Base-by-base conservation (phyloP, 805 yeast species). In the Yamadazyma philogaea region DNA sequence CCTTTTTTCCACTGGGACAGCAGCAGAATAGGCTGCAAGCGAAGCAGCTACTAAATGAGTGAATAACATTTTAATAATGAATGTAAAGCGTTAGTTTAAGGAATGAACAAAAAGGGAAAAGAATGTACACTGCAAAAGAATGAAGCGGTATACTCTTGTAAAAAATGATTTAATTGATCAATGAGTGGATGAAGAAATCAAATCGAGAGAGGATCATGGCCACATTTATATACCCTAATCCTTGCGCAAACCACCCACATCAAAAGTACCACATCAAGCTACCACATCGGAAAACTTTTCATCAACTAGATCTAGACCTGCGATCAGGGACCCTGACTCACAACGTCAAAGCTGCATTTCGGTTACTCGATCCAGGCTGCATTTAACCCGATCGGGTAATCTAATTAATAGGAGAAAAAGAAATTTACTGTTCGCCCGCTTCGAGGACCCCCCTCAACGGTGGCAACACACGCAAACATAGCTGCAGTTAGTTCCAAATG, bases 1-100 rank as follows among this genome's bases (percentile, higher is more conserved):
- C 42, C 53, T 60, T 57, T 54, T 50, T 49, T 57, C 61, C 53
- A 55, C 50, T 54, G 50, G 57, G 42, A 65, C 43, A 35, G 47
- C 46, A 30, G 59, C 45, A 7, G 58, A 58, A n/a, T 50, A 30
- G 28, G 59, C 49, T 38, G 53, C 43, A 20, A 55, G 45, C 24
- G 57, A 43, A 30, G 53, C 42, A 46, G 57, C 34, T 7, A 37
- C 7, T 28, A 43, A 11, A 24, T 37, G 37, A 24, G 31, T 31
- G 42, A 39, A 40, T 28, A 44, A 50, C 49, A 47, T 47, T 32
- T 33, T 39, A 36, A 22, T 36, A 21, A 34, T 34, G 24, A 40
- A 21, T 41, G 39, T 41, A 42, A 42, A 33, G 37, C 14, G 10
- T 4, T 24, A 11, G 12, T 11, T 4, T 24, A 24, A 24, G 12